Percentiles rank a stretch among this genome's conserved stretches.
Evolutionary conservation across 176 grass and related monocot species (phyloP).

Genomic region (Ensete glaucum): DNA sequence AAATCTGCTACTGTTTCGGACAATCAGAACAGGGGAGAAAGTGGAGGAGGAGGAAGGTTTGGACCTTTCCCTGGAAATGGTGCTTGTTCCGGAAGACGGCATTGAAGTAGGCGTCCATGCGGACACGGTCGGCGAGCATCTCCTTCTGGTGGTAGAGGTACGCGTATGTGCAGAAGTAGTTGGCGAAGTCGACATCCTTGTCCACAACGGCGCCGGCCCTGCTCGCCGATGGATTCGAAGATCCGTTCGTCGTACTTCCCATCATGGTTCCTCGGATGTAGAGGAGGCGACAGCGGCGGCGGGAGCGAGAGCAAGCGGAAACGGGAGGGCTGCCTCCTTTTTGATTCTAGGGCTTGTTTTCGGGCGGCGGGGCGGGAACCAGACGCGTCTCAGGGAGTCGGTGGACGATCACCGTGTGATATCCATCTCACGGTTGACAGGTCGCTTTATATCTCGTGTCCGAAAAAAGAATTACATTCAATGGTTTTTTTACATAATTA

Average conservation of each 20-base stretch:
- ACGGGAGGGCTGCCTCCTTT: neutral
- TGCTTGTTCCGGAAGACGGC: conserved; percentile 76
- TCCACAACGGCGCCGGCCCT: conserved; percentile 27
- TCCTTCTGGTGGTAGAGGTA: conserved; percentile 98
- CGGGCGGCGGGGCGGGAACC: neutral
- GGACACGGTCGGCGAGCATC: conserved; percentile 92
- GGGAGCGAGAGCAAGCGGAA: neutral
- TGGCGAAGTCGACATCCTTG: conserved; percentile 92
- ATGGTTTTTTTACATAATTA: too few species aligned
- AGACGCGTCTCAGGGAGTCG: neutral
- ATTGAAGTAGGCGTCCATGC: conserved; percentile 93
- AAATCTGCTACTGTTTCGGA: neutral
- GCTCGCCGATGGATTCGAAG: neutral
- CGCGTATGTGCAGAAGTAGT: conserved; percentile 96
- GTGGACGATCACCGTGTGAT: neutral
- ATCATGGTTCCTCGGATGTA: neutral
- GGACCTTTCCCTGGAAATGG: conserved; percentile 81
- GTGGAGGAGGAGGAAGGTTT: neutral
- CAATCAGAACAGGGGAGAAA: neutral
- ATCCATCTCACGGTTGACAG: neutral
- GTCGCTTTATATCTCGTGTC: neutral
- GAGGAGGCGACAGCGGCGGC: too few species aligned
- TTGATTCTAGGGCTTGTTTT: neutral
- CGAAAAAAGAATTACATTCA: too few species aligned
- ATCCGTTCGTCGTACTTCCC: conserved; percentile 4